Evolutionary conservation across 345 rosid genomes (phyloP).

Genomic region (Camelina hispida): DNA sequence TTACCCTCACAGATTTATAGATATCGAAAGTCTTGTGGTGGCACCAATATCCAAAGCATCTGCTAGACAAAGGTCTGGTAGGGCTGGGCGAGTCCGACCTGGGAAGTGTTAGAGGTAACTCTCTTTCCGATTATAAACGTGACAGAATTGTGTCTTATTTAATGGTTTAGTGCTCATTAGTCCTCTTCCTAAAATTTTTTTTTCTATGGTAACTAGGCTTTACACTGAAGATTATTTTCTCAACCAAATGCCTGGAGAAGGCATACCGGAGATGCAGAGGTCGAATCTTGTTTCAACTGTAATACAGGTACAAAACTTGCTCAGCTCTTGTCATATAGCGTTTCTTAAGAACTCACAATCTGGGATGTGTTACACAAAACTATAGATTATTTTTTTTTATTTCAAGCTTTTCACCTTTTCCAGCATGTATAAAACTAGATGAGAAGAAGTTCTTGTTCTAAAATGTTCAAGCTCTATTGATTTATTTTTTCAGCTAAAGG

Average conservation of each 20-base stretch:
- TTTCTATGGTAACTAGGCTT: slow-evolving; percentile 53
- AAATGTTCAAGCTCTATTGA: slow-evolving; percentile 5
- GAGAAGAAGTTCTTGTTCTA: slow-evolving; percentile 25
- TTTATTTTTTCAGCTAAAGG: slow-evolving; percentile 67
- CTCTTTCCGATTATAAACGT: slow-evolving; percentile 12
- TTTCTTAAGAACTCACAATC: background rate
- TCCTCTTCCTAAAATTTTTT: background rate
- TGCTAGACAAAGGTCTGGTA: slow-evolving; percentile 96
- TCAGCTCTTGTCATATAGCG: slow-evolving; percentile 26
- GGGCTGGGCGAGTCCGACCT: slow-evolving; percentile 95
- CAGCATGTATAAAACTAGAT: background rate
- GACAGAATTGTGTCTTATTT: background rate
- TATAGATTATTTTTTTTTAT: background rate
- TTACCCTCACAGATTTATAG: slow-evolving; percentile 65
- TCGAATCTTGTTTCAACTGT: slow-evolving; percentile 90
- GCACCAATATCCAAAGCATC: slow-evolving; percentile 98
- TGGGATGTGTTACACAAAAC: background rate
- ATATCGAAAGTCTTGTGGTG: slow-evolving; percentile 89
- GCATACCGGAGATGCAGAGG: slow-evolving; percentile 95
- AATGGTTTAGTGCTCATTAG: background rate
- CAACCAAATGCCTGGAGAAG: slow-evolving; percentile 81
- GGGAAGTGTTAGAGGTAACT: slow-evolving; percentile 95
- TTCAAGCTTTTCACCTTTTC: slow-evolving; percentile 4
- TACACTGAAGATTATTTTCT: slow-evolving; percentile 86
- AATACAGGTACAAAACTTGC: slow-evolving; percentile 67